Base-by-base conservation (phyloP, 306 rosid species). In the Heteromeles arbutifolia region DNA sequence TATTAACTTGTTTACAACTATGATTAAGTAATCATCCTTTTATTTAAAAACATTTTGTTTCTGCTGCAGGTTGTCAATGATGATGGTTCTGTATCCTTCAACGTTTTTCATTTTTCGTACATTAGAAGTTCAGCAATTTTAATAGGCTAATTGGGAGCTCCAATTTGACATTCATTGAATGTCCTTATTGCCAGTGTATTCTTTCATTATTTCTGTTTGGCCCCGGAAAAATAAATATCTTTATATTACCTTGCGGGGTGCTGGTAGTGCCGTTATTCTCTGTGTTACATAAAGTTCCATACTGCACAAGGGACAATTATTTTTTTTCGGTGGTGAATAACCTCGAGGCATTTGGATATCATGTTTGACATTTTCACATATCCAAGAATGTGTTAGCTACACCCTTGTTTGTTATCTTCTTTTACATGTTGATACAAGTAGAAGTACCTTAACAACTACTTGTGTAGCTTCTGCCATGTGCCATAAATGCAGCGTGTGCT, bases 81-180 rank as follows among this genome's bases (percentile, higher is more conserved):
- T 69, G 98, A 92, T 78, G 98, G 98, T 61, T 92, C 95, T 78
- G 98, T 94, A 94, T 94, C 98, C 97, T 85, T 74, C 43, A 59
- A 65, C 39, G 66, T 57, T 70, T 17, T 80, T 66, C 37, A 14
- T 34, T 86, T 85, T 54, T 65, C 17, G 50, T 17, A 18, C 12
- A 7, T 74, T 71, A 6, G 4, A 53, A 63, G 43, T 54, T 25
- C 31, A 29, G 73, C 72, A 59, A 26, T 48, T 59, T 54, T 32
- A 11, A 59, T 15, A 10, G 19, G 58, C 21, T 12, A 25, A 56
- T 32, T 19, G 22, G 19, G 37, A 77, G 21, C 62, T 69, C 28
- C 8, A 5, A n/a, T 24, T 70, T 34, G 32, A 32, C 3, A 28
- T 70, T 22, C 52, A 24, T 69, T 29, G 45, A 34, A 69, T 66